Percentiles rank a stretch among this genome's conserved stretches.
Conservation (phyloP, 2,329 filamentous ascomycete species). For the Hymenoscyphus infarciens region DNA sequence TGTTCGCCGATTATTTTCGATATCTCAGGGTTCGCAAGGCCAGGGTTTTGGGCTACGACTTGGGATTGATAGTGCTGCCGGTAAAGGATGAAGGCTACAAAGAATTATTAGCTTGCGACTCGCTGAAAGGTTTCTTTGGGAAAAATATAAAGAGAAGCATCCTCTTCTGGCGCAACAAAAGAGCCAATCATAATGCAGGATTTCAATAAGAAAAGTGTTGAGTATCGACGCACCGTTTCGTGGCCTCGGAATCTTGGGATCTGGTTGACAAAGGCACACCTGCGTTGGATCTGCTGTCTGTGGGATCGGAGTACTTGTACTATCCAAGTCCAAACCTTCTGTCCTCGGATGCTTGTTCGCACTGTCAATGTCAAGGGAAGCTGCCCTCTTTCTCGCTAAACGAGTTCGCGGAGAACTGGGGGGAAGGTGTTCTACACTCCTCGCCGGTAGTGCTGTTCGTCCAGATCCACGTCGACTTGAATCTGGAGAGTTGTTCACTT, state of each 20-base stretch:
- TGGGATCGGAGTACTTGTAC: constrained; percentile 26
- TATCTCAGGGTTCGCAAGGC: constrained; percentile 89
- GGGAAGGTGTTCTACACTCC: constrained; percentile 25
- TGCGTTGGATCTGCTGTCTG: constrained; percentile 33
- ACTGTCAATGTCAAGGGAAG: constrained; percentile 31
- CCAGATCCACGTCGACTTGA: constrained; percentile 29
- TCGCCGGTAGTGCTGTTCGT: constrained; percentile 26
- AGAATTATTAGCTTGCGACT: constrained; percentile 33
- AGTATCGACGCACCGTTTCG: constrained; percentile 60
- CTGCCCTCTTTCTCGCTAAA: constrained; percentile 35
- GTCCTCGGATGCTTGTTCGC: constrained; percentile 30
- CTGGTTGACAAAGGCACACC: constrained; percentile 67
- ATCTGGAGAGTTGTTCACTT: constrained; percentile 31
- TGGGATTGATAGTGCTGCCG: constrained; percentile 85
- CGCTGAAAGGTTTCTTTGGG: constrained; percentile 24
- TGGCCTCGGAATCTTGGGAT: constrained; percentile 67
- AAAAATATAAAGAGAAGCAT: constrained; percentile 22
- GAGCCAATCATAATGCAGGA: constrained; percentile 21
- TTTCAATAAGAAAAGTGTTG: constrained; percentile 24
- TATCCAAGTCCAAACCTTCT: constrained; percentile 30
- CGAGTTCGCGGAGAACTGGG: constrained; percentile 29
- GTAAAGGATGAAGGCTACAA: constrained; percentile 91
- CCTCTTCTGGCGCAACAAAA: constrained; percentile 6
- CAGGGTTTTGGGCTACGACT: constrained; percentile 79
- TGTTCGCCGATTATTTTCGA: constrained; percentile 90